Evolutionary conservation across 2,329 filamentous ascomycete species (phyloP), one percentile per base, ranked within the genome.

Genomic region (Bipolaris sorokiniana): DNA sequence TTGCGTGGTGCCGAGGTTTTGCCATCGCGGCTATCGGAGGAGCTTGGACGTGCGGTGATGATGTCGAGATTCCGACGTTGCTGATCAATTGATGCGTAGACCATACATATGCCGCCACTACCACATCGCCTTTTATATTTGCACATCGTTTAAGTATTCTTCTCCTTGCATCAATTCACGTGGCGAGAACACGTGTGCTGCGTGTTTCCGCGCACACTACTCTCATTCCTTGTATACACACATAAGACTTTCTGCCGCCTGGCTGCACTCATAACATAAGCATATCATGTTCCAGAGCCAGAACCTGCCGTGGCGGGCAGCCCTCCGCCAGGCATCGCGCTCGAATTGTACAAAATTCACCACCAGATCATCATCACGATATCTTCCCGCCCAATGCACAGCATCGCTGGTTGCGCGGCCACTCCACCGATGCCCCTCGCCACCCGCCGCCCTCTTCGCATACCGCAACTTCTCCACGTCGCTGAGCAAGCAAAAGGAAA

Each of bases 301-400:
- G 77, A 84, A 83, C 65, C 77, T 88, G 71, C 84, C 86, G 78
- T 89, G 86, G 87, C 84, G 86, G 80, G 79, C 81, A 76, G 85
- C 84, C 68, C 80, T 86, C 70, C 81, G 80, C 64, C 79, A 80
- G 67, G 79, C 81, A 58, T 78, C 79, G 68, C 79, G 78, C 52
- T 75, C 76, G 48, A 72, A 71, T 48, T 69, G 75, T 47, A 70
- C 75, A 49, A 65, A 73, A 46, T 59, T 75, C 42, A 59, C 72
- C 33, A 62, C 69, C 38, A 62, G 67, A 46, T 58, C 68, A 7
- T 61, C 67, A 9, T 59, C 68, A 28, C 65, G 67, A 31, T 65
- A 64, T 47, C 66, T 72, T 22, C 69, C 71, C 16, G 66, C 71
- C 48, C 70, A 72, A 64, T 73, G 67, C 54, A 60, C 69, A 33